phyloP scores from a whole-genome alignment of 1,284 basidiomycete species.

The Papiliotrema flavescens region DNA sequence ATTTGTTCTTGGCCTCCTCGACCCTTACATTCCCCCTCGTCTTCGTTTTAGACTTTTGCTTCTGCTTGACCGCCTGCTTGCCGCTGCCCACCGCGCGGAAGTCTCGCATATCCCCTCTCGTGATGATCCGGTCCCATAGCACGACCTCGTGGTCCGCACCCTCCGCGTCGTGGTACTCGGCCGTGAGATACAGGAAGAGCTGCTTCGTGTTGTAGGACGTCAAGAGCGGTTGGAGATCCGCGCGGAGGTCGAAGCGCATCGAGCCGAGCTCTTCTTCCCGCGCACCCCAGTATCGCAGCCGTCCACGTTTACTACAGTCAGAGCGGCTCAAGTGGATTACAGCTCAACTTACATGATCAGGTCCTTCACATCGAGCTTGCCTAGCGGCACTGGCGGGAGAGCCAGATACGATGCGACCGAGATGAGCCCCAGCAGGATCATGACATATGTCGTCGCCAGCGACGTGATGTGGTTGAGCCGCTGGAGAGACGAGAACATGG shows the following conservation, averaged over 20 bases:
- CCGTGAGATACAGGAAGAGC: conserved; percentile 49
- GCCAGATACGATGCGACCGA: conserved; percentile 5
- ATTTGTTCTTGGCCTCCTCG: conserved; percentile 42
- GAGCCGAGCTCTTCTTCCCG: conserved; percentile 44
- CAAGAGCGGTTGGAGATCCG: conserved; percentile 47
- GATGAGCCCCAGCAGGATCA: conserved; percentile 43
- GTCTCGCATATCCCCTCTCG: conserved; percentile 33
- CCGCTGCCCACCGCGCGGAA: conserved; percentile 35
- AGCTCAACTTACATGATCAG: conserved; percentile 40
- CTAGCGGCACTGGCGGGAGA: conserved; percentile 28
- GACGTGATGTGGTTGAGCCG: conserved; percentile 47
- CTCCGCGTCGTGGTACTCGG: conserved; percentile 34
- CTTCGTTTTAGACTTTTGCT: conserved; percentile 12
- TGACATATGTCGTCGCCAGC: conserved; percentile 44
- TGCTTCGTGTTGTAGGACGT: conserved; percentile 51
- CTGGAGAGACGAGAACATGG: conserved; percentile 47
- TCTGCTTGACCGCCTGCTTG: conserved; percentile 2
- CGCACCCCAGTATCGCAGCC: conserved; percentile 35
- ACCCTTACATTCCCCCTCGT: conserved; percentile 35
- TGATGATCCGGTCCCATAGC: conserved; percentile 50
- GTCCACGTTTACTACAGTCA: conserved; percentile 30
- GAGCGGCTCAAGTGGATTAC: not conserved
- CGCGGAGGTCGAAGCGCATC: conserved; percentile 45
- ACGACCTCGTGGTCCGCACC: conserved; percentile 40
- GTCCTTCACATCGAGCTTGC: conserved; percentile 40